Conservation (phyloP, 805 yeast species). For the Suhomyces prunicola region DNA sequence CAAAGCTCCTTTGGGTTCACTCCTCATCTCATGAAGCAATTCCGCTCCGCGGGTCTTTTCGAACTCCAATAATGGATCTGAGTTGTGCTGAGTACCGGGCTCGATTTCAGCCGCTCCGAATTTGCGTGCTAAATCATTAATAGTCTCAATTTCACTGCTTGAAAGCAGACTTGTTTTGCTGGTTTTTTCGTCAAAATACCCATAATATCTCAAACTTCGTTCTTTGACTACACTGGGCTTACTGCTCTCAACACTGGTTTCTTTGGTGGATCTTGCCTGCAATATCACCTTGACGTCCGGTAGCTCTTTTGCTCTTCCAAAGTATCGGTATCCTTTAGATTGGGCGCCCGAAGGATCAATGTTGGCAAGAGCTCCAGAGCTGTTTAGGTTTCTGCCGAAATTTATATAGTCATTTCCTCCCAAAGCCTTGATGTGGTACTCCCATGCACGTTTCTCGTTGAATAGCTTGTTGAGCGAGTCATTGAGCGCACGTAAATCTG, state of each 20-base stretch:
- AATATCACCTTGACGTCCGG: slow-evolving; percentile 55
- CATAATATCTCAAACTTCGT: slow-evolving; percentile 37
- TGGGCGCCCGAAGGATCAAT: slow-evolving; percentile 17
- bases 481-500: slow-evolving; percentile 67
- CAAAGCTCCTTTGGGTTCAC: slow-evolving; percentile 3
- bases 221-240: slow-evolving; percentile 20
- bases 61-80: slow-evolving; percentile 21
- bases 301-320: slow-evolving; percentile 78
- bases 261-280: slow-evolving; percentile 32
- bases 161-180: neutral
- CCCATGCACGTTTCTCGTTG: slow-evolving; percentile 76
- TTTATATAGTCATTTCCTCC: slow-evolving; percentile 70
- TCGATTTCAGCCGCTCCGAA: slow-evolving; percentile 8
- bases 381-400: slow-evolving; percentile 20
- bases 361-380: slow-evolving; percentile 13
- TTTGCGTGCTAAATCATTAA: slow-evolving; percentile 11
- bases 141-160: slow-evolving; percentile 6
- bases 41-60: slow-evolving; percentile 27
- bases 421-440: slow-evolving; percentile 60
- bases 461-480: slow-evolving; percentile 67
- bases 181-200: slow-evolving; percentile 32
- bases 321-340: slow-evolving; percentile 63
- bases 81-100: neutral
- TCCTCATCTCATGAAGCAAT: slow-evolving; percentile 9
- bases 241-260: slow-evolving; percentile 14